Conservation (phyloP, 257 asterid species). For the Ballota nigra region DNA sequence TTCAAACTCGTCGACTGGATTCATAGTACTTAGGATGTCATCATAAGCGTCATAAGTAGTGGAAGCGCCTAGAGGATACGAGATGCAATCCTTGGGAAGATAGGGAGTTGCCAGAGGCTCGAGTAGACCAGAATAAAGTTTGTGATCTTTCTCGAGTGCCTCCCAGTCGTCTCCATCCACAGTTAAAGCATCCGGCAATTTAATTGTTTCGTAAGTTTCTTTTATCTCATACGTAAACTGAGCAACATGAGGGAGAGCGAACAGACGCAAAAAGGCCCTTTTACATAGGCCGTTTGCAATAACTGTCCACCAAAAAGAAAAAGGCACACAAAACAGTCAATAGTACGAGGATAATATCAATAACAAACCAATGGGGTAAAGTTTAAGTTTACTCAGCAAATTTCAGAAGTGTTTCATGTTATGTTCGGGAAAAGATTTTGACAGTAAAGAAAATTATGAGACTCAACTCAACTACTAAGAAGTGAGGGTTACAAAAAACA, state of each 20-base stretch:
- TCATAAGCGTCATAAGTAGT: constrained; percentile 32
- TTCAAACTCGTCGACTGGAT: constrained; percentile 24
- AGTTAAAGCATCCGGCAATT: constrained; percentile 22
- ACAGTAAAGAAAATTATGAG: too few relatives aligned
- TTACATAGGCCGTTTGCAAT: constrained; percentile 44
- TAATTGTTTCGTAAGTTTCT: too few relatives aligned
- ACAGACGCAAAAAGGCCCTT: constrained; percentile 45
- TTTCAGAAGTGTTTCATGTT: too few relatives aligned
- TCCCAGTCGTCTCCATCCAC: constrained; percentile 34
- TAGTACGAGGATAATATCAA: neutral
- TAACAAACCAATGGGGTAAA: too few relatives aligned
- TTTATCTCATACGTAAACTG: neutral
- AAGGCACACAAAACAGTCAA: neutral
- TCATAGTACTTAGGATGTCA: too few relatives aligned
- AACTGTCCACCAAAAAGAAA: constrained; percentile 33
- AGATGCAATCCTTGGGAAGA: constrained; percentile 30
- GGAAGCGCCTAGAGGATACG: constrained; percentile 46
- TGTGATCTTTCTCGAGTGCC: constrained; percentile 39
- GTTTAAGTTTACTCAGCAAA: too few relatives aligned
- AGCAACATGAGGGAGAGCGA: constrained; percentile 35
- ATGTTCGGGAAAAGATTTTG: too few relatives aligned
- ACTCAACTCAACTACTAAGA: too few relatives aligned
- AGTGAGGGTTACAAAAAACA: neutral
- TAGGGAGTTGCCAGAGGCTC: constrained; percentile 29
- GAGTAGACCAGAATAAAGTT: constrained; percentile 38